Evolutionary conservation across 208 protist genomes (phyloP).

Genomic region (Hexamita inflata): DNA sequence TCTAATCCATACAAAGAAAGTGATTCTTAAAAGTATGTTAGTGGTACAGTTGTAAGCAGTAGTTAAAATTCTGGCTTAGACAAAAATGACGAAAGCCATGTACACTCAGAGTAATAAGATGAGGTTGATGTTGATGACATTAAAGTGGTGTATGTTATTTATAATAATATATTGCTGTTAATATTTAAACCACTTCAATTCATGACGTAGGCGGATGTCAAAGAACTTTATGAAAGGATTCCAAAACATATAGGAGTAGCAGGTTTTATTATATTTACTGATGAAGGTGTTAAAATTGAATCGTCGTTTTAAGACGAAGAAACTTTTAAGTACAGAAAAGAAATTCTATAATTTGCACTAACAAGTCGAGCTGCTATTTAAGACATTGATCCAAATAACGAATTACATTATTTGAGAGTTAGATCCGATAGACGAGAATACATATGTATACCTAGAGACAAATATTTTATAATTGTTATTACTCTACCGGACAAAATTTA

Average conservation of each 20-base stretch:
- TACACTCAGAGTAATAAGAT: no score
- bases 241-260: neutral
- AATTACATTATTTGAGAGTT: slow-evolving; percentile 3
- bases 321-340: neutral
- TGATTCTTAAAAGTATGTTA: no score
- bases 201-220: no score
- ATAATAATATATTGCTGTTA: no score
- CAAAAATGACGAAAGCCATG: no score
- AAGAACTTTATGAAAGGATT: slow-evolving; percentile 20
- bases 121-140: no score
- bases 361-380: neutral
- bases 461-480: slow-evolving; percentile 19
- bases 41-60: no score
- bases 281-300: slow-evolving; percentile 12
- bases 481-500: no score
- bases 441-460: neutral
- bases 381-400: slow-evolving; percentile 29
- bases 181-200: no score
- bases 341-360: neutral
- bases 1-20: no score
- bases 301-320: slow-evolving; percentile 22
- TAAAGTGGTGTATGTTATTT: no score
- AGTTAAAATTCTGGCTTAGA: no score
- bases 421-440: neutral
- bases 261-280: slow-evolving; percentile 8